These are phyloP conservation scores for Beauveria asiatica DNA, from an alignment of 2,329 filamentous ascomycete species.

Conservation along the genomic window DNA sequence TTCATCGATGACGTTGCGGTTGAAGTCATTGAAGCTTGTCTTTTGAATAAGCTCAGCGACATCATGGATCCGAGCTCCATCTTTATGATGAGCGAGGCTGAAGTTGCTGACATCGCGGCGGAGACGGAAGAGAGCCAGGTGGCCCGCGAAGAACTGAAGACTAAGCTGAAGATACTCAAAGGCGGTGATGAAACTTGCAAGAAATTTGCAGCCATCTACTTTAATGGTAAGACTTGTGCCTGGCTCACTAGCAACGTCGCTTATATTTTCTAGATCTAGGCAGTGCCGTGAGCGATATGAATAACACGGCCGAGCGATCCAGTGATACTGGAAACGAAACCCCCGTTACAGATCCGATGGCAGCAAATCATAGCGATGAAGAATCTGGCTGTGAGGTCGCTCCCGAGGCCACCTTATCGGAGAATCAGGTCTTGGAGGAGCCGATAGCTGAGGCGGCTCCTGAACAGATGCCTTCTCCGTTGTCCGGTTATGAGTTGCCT, in stretches of 20 bases:
- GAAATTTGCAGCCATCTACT: background rate
- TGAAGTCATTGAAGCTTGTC: conserved; percentile 17
- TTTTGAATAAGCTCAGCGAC: conserved; percentile 14
- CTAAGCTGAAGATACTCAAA: background rate
- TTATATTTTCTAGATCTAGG: background rate
- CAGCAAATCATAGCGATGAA: background rate
- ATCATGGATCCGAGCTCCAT: conserved; percentile 16
- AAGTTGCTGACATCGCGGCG: conserved; percentile 15
- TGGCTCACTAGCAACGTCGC: background rate
- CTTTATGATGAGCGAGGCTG: conserved; percentile 13
- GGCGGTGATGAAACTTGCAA: background rate
- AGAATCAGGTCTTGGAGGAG: background rate
- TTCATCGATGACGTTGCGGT: conserved; percentile 19
- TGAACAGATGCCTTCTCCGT: no score
- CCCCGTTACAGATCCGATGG: background rate
- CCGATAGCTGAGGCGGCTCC: no score
- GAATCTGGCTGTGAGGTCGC: background rate
- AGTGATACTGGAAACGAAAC: background rate
- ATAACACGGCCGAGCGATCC: background rate
- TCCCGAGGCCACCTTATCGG: background rate
- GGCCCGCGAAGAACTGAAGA: background rate
- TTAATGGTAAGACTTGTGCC: background rate
- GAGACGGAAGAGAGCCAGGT: conserved; percentile 14
- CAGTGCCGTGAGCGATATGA: background rate
- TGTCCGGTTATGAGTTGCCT: no score